Base-by-base conservation (phyloP, 768 basidiomycete genomes). In the Leccinum variicolor region DNA sequence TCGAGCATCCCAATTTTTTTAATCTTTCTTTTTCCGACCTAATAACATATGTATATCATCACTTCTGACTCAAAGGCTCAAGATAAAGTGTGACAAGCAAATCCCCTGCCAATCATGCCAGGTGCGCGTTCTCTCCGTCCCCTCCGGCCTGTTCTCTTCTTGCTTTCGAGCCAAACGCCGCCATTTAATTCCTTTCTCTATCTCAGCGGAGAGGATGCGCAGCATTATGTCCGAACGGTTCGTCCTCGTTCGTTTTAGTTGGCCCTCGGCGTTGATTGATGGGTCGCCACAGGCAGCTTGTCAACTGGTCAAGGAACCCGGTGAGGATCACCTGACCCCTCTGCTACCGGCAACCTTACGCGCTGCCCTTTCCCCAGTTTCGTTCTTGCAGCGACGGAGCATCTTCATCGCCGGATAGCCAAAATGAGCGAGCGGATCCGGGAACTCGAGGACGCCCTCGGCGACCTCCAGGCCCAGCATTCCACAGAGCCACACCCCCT, bases 61-160 rank as follows among this genome's bases (percentile, higher is more conserved):
- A 39, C 36, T 36, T 36, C 36, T 9, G 36, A 36, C 36, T 3
- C 4, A 41, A 81, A 81, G 88, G 64, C 77, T 90, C 64, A 86
- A 90, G 79, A 89, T 90, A 70, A 89, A 88, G 68, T 90, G 88
- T 75, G 86, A 89, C 81, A 90, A 89, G 76, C 81, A 86, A 62
- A 86, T 89, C 54, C 89, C 89, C 10, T 90, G 88, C 67, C 85
- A 88, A 68, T 87, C 87, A 1, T 89, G 88, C 68, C 83, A 84
- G 76, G 86, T 84, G 67, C 43, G 76, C 70, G 33, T 57, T 28
- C 15, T 52, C 21, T 36, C 21, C 34, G 26, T 47, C 15, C 46
- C 8, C 25, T 23, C 46, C 46, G 46, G 11, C 8, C 41, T 19
- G 19, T 43, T 43, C 11, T 21, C 19, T 41, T 41, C 41, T 43